phyloP scores from a whole-genome alignment of 345 rosid species.

The Anacardium occidentale region DNA sequence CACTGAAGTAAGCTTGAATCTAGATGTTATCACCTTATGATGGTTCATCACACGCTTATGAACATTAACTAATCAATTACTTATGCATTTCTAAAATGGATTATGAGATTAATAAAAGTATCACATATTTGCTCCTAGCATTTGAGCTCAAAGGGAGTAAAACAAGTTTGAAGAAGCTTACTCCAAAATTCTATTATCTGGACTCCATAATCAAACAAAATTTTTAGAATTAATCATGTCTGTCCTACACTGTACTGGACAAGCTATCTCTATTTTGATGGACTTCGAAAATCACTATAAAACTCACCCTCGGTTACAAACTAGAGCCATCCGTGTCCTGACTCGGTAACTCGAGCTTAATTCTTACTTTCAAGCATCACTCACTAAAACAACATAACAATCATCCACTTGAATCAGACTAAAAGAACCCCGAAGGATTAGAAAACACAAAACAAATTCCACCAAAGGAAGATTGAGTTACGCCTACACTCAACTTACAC shows the following conservation, averaged over 20 bases:
- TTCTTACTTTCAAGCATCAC: not conserved
- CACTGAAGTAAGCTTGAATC: not conserved
- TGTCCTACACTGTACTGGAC: not conserved
- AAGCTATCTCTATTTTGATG: not conserved
- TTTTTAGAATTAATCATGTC: not conserved
- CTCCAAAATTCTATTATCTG: not conserved
- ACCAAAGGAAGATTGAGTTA: not conserved
- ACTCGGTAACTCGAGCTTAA: not conserved
- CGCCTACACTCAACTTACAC: no score
- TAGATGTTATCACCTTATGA: not conserved
- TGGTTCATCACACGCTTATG: not conserved
- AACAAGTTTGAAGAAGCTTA: slow-evolving; percentile 1
- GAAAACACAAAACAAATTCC: not conserved
- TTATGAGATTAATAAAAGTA: not conserved
- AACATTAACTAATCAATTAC: not conserved
- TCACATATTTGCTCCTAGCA: not conserved
- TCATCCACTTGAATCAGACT: not conserved
- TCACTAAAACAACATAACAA: not conserved
- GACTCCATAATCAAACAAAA: not conserved
- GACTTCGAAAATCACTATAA: not conserved
- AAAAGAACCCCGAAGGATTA: not conserved
- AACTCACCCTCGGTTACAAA: not conserved
- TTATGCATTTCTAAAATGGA: not conserved
- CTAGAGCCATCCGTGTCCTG: not conserved
- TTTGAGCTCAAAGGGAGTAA: not conserved